Conservation (phyloP, 2,329 filamentous ascomycete species). For the Penicillium sp. region DNA sequence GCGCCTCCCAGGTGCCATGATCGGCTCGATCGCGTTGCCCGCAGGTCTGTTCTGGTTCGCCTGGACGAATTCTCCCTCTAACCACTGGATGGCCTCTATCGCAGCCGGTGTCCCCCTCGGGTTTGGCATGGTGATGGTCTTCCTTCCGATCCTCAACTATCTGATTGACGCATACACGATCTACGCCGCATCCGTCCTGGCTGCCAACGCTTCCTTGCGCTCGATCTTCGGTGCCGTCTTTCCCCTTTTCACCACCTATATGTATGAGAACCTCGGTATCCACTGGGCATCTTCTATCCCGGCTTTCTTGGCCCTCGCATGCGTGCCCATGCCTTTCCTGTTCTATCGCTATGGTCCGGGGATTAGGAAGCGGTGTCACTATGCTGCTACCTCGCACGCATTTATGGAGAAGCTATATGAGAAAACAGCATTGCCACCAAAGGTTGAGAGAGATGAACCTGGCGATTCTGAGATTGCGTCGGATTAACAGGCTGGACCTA, state of each 20-base stretch:
- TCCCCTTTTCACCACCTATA: conserved; percentile 12
- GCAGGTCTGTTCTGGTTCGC: conserved; percentile 69
- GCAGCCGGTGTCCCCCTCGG: conserved; percentile 55
- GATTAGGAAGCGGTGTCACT: conserved; percentile 8
- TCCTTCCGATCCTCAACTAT: conserved; percentile 25
- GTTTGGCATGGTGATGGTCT: conserved; percentile 52
- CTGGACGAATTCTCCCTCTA: conserved; percentile 60
- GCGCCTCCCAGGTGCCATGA: conserved; percentile 61
- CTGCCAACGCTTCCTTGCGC: conserved; percentile 8
- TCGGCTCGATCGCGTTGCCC: conserved; percentile 64
- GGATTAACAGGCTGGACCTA: not conserved
- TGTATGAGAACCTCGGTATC: conserved; percentile 16
- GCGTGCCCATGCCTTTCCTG: conserved; percentile 14
- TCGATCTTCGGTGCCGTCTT: conserved; percentile 12
- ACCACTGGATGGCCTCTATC: conserved; percentile 58
- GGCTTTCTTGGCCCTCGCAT: conserved; percentile 12
- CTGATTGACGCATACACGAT: conserved; percentile 18
- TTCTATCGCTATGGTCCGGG: conserved; percentile 10
- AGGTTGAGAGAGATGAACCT: not conserved
- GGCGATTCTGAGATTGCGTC: not conserved
- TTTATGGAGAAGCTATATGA: conserved; percentile 7
- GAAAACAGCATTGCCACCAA: not conserved
- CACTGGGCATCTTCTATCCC: conserved; percentile 17
- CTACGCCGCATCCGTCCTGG: conserved; percentile 15
- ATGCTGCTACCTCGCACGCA: conserved; percentile 4